Evolutionary conservation across 306 rosid species (phyloP), one percentile per base, ranked within the genome.

Genomic region (Heteromeles arbutifolia): DNA sequence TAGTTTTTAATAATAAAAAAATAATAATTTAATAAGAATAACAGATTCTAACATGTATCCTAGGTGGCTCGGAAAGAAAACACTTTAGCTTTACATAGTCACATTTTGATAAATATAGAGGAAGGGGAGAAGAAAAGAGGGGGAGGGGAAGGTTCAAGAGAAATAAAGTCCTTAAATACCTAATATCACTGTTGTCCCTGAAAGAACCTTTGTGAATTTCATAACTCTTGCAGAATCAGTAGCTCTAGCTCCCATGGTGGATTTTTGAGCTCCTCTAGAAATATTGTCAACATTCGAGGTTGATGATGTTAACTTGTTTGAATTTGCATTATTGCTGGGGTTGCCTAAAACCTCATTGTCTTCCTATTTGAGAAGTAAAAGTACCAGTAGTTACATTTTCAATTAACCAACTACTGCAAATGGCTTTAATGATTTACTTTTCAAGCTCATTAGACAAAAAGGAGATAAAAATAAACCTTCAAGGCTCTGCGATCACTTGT

Each of bases 211-310:
- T 17, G 83, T 88, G 88, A 91, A 91, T 86, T 94, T 94, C 81
- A 80, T 70, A 54, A 94, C 87, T 79, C 98, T 87, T 28, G 98
- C 95, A 74, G 97, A 87, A 81, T 94, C 98, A 54, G 96, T 94
- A 76, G 98, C 91, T 83, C 98, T 90, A 45, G 91, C 90, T 69
- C 98, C 94, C 75, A 85, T 73, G 66, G 86, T 43, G 69, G 89
- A 78, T 74, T 87, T 91, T 56, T 53, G 87, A 17, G 86, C 74
- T 73, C 86, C 94, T 85, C 85, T 86, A 44, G 90, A 57, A 25
- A 77, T 54, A 79, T 52, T 79, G 57, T 88, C 93, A 48, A 78
- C 39, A 45, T 41, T 68, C 3, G 82, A 82, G n/a, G 79, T 75
- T 64, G 90, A 87, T 32, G 79, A 43, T 73, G 82, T 90, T 58